phyloP scores from a whole-genome alignment of 2,329 filamentous ascomycete genomes.

The Colletotrichum graminicola region DNA sequence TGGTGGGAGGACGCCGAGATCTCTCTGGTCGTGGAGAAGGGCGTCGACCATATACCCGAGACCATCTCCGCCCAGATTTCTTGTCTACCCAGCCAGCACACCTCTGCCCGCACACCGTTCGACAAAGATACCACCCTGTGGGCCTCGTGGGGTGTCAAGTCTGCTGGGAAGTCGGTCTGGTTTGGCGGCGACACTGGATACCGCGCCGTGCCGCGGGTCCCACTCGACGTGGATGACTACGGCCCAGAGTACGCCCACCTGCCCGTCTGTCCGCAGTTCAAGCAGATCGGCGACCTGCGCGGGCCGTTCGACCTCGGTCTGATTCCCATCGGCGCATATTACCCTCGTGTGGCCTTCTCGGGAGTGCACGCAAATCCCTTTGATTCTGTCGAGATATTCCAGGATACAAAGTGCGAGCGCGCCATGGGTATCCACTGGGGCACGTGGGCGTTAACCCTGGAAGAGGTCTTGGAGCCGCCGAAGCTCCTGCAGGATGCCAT shows the following conservation, averaged over 20 bases:
- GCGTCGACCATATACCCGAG: conserved; percentile 45
- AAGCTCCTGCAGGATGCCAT: conserved; percentile 78
- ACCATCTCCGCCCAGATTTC: conserved; percentile 79
- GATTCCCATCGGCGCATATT: conserved; percentile 93
- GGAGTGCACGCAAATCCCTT: conserved; percentile 87
- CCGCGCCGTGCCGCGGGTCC: conserved; percentile 76
- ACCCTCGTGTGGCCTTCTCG: conserved; percentile 78
- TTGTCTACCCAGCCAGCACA: conserved; percentile 89
- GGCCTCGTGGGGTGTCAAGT: conserved; percentile 86
- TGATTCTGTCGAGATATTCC: conserved; percentile 90
- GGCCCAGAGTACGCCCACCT: conserved; percentile 72
- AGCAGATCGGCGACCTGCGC: conserved; percentile 81
- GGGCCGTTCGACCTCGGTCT: conserved; percentile 92
- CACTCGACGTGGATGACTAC: conserved; percentile 77
- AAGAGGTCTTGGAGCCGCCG: conserved; percentile 89
- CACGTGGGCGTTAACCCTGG: conserved; percentile 86
- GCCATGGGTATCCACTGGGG: conserved; percentile 96
- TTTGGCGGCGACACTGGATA: conserved; percentile 95
- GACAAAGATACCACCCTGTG: conserved; percentile 85
- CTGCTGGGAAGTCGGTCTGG: conserved; percentile 82
- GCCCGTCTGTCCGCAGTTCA: conserved; percentile 86
- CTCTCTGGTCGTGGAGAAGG: conserved; percentile 63
- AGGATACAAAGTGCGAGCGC: conserved; percentile 80
- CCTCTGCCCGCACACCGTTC: conserved; percentile 74
- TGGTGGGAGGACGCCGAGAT: conserved; percentile 93